phyloP scores from a whole-genome alignment of 129 eudicot genomes.

The Smallanthus sonchifolius region DNA sequence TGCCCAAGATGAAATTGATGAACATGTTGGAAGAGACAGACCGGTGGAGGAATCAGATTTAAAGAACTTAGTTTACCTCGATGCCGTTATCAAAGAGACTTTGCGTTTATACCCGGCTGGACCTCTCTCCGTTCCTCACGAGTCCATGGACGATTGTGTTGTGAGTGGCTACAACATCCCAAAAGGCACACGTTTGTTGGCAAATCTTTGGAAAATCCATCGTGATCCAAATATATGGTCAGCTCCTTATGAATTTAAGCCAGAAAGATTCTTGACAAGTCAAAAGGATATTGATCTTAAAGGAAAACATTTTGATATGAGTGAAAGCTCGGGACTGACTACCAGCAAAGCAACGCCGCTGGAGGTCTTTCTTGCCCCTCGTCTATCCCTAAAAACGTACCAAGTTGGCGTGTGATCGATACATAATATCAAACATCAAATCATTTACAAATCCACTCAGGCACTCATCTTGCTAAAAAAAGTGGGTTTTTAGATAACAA shows the following conservation, averaged over 20 bases:
- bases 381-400: neutral
- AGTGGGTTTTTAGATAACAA: too few species aligned
- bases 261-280: slow-evolving; percentile 28
- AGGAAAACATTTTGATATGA: slow-evolving; percentile 4
- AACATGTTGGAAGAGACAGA: slow-evolving; percentile 28
- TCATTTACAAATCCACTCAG: too few species aligned
- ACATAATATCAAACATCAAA: too few species aligned
- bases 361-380: neutral
- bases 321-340: neutral
- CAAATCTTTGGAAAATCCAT: slow-evolving; percentile 18
- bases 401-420: neutral
- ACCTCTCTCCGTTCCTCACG: slow-evolving; percentile 14
- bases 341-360: neutral
- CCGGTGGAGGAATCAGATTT: neutral
- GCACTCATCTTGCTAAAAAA: too few species aligned
- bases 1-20: slow-evolving; percentile 9
- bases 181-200: slow-evolving; percentile 9
- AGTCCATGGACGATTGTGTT: slow-evolving; percentile 11
- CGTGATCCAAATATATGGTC: neutral
- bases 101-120: neutral
- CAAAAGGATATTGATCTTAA: neutral
- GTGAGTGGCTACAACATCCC: neutral
- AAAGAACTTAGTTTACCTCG: neutral
- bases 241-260: neutral
- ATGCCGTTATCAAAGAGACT: neutral